A percentile compares a stretch with the other conserved stretches of the same genome.
These are phyloP conservation scores for Aspergillus transmontanensis DNA, from an alignment of 2,329 filamentous ascomycete genomes.

Conservation along the genomic window DNA sequence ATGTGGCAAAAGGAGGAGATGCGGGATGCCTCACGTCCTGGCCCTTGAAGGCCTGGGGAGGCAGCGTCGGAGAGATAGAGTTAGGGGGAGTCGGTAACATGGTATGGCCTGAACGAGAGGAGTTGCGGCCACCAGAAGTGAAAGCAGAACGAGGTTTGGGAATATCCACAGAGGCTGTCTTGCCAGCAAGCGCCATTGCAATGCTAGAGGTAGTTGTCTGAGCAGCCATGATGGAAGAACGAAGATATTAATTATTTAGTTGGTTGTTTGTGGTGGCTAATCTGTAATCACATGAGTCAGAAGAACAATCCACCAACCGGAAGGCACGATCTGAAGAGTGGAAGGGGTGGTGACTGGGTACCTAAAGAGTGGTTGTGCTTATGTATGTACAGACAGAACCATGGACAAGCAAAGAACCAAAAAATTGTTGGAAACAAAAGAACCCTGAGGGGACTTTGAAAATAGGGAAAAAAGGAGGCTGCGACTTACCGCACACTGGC, in stretches of 20 bases:
- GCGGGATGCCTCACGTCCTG: conserved; percentile 49
- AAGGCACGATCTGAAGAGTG: conserved; percentile 4
- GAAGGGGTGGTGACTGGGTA: conserved; percentile 6
- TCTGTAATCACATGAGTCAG: conserved; percentile 28
- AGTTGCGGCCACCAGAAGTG: conserved; percentile 30
- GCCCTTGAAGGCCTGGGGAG: conserved; percentile 76
- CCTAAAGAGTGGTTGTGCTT: conserved; percentile 1
- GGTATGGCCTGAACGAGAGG: conserved; percentile 35
- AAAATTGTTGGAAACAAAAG: not conserved
- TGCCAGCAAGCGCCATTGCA: conserved; percentile 53
- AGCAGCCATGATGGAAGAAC: conserved; percentile 45
- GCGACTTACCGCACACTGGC: conserved; percentile 18
- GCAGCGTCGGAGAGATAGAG: conserved; percentile 87
- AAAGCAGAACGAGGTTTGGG: conserved; percentile 45
- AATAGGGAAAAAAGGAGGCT: not conserved
- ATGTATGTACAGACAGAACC: conserved; percentile 6
- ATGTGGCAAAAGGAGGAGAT: conserved; percentile 47
- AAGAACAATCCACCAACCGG: conserved; percentile 17
- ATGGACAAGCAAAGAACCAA: conserved; percentile 5
- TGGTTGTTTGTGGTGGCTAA: conserved; percentile 21
- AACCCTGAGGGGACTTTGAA: not conserved
- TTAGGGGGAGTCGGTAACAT: conserved; percentile 86
- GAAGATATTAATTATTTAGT: conserved; percentile 5
- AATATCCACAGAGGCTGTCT: conserved; percentile 53
- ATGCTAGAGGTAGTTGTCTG: conserved; percentile 47